Evolutionary conservation across 1,284 basidiomycete species (phyloP), one percentile per base, ranked within the genome.

Genomic region (Sparassis latifolia): DNA sequence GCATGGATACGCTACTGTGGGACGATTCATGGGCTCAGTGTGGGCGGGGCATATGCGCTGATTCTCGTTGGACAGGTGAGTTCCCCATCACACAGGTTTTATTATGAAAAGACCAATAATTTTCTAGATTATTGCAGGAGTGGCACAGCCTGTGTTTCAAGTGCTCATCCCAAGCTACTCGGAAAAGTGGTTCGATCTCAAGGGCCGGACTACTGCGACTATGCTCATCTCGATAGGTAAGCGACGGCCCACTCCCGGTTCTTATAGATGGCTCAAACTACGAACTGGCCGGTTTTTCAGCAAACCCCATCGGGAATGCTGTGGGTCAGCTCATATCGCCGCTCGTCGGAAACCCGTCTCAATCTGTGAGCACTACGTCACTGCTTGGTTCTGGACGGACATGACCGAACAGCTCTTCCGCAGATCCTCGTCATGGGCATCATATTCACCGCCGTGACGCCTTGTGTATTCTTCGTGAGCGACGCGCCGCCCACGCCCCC

Each of bases 1-100:
- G 77, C 78, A 0, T 91, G 89, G 89, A 60, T 92, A 30, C 79
- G 89, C 30, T 89, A 81, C 61, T 78, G 86, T 5, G 86, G 81
- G n/a, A 86, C 84, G 3, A 62, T 74, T 0, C 61, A 62, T 29
- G 71, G 77, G 0, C 67, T 89, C 5, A 71, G 78, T 1, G 64
- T 69, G 2, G 60, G 63, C 2, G 67, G 73, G 2, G 71, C 80
- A 4, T 86, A 87, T 44, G 70, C 78, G 1, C 72, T 90, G 9
- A 68, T 90, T 5, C 73, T 90, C 27, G 47, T 88, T 44, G 85
- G 82, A 12, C 88, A 90, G 71, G 85, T 85, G 58, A 46, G 68
- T 42, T 41, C 5, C 10, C 33, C n/a, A 33, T 20, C 30, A 10
- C 27, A 12, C 41, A 33, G 4, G 30, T 10, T 10, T 42, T 42